Evolutionary conservation across 495 filamentous ascomycete genomes (phyloP), one percentile per base, ranked within the genome.

Genomic region (Neurospora pannonica): DNA sequence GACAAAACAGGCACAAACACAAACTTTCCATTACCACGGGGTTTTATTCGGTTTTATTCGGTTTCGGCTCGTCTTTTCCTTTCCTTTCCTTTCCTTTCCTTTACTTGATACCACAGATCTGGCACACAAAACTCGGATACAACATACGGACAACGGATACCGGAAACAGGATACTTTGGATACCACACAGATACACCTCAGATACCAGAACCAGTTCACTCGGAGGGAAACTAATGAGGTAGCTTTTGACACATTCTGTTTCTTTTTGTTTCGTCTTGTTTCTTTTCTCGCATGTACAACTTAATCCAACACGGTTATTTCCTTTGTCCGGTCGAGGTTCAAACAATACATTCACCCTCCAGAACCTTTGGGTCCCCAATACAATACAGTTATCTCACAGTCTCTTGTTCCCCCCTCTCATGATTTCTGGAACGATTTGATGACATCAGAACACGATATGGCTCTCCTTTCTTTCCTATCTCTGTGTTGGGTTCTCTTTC

Each of bases 401-500:
- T 34, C 54, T 67, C 48, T 15, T 67, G 54, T 67, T 67, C 54
- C 0, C 0, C 54, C 31, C 28, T 34, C 31, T 67, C 54, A 34
- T 31, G 54, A 13, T 34, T 62, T 15, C 13, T 34, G 28, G 54
- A 17, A 67, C 54, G 54, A 67, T 9, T 31, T 67, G 54, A 34
- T 31, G 38, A 37, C 9, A 21, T 60, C 43, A 24, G 34, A 34
- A 75, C 73, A 74, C 69, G 71, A 72, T 70, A 39, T 75, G 31
- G 72, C 70, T 71, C 31, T 78, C 72, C 71, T 75, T 34, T 67
- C 71, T 76, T 62, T 74, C 31, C 24, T 70, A 43, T 71, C 71
- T 62, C 48, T n/a, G 19, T 77, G 62, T 78, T 77, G 72, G 75
- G 75, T 73, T 74, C 71, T 75, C 79, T 19, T 62, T 15, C 28